Evolutionary conservation across 2,329 filamentous ascomycete species (phyloP).

Genomic region (Fusarium papillatum): DNA sequence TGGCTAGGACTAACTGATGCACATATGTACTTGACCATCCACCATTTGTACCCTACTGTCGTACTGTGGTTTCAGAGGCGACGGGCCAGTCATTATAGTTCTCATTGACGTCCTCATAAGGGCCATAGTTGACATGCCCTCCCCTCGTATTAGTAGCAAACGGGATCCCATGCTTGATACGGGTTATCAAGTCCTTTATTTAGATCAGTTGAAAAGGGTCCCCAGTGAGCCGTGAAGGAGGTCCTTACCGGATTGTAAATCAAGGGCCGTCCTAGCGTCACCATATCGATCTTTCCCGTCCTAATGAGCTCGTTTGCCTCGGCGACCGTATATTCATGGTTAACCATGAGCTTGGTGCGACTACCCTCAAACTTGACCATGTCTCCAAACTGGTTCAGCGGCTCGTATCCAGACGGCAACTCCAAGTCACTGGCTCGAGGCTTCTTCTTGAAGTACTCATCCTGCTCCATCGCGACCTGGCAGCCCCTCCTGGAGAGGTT

Average conservation of each 20-base stretch:
- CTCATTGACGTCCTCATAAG: not conserved
- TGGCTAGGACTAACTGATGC: too few species aligned
- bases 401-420: not conserved
- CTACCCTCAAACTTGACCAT: conserved; percentile 13
- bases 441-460: too few species aligned
- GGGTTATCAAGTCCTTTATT: conserved; percentile 8
- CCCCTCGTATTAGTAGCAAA: not conserved
- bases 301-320: not conserved
- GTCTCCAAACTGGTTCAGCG: conserved; percentile 8
- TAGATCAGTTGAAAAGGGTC: not conserved
- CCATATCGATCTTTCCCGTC: conserved; percentile 1
- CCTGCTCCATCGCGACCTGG: too few species aligned
- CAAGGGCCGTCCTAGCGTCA: conserved; percentile 5
- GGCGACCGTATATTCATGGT: conserved; percentile 15
- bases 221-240: accelerated
- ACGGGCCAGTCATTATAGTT: conserved; percentile 22
- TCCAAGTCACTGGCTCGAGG: too few species aligned
- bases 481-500: conserved; percentile 14
- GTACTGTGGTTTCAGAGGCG: too few species aligned
- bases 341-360: conserved; percentile 4
- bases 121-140: conserved; percentile 1
- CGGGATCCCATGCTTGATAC: not conserved
- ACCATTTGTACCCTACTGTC: too few species aligned
- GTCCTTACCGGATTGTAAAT: conserved; percentile 5
- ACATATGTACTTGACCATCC: too few species aligned